A percentile compares a stretch with the other conserved stretches of the same genome.
These are phyloP conservation scores for Graphiopsis chlorocephala DNA, from an alignment of 2,329 filamentous ascomycete genomes.

Conservation along the genomic window DNA sequence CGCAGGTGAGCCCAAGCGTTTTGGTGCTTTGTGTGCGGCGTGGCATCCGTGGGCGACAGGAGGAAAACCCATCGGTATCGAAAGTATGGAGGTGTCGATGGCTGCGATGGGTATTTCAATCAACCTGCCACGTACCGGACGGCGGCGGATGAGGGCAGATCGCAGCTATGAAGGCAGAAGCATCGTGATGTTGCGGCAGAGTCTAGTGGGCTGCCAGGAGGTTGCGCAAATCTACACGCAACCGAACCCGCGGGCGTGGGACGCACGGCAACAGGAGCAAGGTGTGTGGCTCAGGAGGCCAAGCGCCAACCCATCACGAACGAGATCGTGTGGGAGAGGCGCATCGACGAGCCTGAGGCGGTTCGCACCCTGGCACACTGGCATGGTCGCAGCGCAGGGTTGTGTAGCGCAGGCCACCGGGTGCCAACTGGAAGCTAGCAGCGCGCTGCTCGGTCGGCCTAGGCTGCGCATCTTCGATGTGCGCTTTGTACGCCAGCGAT, in stretches of 20 bases:
- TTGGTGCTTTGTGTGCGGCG: not conserved
- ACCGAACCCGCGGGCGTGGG: constrained; percentile 3
- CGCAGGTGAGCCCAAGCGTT: not conserved
- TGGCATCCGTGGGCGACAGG: not conserved
- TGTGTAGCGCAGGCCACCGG: not conserved
- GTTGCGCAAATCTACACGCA: not conserved
- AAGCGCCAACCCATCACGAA: not conserved
- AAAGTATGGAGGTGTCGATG: not conserved
- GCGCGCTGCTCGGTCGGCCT: not conserved
- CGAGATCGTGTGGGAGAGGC: constrained; percentile 5
- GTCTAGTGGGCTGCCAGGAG: not conserved
- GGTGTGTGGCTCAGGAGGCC: not conserved
- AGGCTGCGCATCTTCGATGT: not conserved
- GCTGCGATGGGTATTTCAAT: not conserved
- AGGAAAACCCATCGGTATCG: not conserved
- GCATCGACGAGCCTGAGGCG: not conserved
- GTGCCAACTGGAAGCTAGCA: constrained; percentile 1
- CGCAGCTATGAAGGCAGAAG: constrained; percentile 4
- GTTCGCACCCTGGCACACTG: too few species aligned
- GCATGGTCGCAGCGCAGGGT: constrained; percentile 8
- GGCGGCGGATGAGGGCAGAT: not conserved
- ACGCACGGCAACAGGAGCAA: not conserved
- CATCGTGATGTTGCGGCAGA: constrained; percentile 2
- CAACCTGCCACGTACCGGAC: not conserved
- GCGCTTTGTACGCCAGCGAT: constrained; percentile 1